Evolutionary conservation across 805 yeast genomes (phyloP), one percentile per base, ranked within the genome.

Genomic region (Yamadazyma sp.): DNA sequence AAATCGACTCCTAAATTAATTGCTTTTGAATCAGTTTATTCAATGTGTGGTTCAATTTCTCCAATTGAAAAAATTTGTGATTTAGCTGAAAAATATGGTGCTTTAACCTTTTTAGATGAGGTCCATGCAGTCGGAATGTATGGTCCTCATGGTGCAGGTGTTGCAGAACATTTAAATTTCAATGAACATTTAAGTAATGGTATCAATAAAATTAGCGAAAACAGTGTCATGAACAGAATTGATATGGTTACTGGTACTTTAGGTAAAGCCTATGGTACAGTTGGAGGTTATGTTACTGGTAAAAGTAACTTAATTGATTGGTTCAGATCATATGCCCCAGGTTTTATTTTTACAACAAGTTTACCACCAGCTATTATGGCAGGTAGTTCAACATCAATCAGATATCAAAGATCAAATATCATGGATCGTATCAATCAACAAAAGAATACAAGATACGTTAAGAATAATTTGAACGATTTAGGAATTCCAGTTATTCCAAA

Each of bases 101-200:
- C 98, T 30, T 65, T 93, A 51, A 93, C 99, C 20, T 93, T 93
- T 63, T 71, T 93, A 59, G 99, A 93, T 60, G 99, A 93, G 64
- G 99, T 93, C 24, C 99, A 93, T 56, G 98, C 98, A 23, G 98
- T 93, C 30, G 99, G 99, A 37, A 76, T 93, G 82, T 93, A 93
- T 58, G 99, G 99, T 52, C 98, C 99, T 41, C 96, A 86, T 53
- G 99, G 99, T 56, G 98, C 96, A 22, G 99, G 99, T 67, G 98
- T 93, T 36, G 96, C 98, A 31, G 99, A 93, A 64, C 98, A 93
- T 60, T 71, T 84, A 52, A 86, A 93, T 64, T 93, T 88, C 50
- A 86, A 86, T 30, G 79, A 80, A 36, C 95, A 91, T 57, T 76
- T 86, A 54, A 57, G 68, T 39, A 60, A 80, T 11, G 93, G 93